phyloP scores from a whole-genome alignment of 768 basidiomycete species.

The Hemileccinum rubropunctum region DNA sequence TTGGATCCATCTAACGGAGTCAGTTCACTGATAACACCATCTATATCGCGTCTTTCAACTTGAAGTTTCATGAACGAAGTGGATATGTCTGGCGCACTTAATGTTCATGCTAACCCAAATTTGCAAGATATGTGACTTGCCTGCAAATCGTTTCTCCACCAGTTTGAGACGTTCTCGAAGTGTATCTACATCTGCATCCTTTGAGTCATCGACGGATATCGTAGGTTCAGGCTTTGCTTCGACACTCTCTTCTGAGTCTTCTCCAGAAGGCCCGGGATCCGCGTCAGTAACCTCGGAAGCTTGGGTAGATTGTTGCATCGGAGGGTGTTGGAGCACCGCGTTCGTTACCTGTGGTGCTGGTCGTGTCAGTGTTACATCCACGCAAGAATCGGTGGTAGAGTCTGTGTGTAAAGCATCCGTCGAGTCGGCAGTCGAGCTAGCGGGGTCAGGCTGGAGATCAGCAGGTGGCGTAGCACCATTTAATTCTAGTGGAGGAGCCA shows the following conservation, averaged over 20 bases:
- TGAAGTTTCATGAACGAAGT: conserved; percentile 75
- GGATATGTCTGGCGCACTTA: conserved; percentile 59
- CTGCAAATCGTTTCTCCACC: conserved; percentile 76
- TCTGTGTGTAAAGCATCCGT: background rate
- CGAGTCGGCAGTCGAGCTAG: background rate
- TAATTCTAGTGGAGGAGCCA: background rate
- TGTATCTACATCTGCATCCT: conserved; percentile 44
- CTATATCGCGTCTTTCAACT: conserved; percentile 66
- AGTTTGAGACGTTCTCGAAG: conserved; percentile 65
- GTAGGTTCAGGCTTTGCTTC: background rate
- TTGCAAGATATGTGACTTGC: conserved; percentile 34
- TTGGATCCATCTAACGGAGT: conserved; percentile 67
- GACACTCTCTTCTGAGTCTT: no score
- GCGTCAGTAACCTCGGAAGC: background rate
- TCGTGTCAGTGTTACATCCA: background rate
- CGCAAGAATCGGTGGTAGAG: background rate
- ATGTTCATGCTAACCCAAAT: conserved; percentile 2
- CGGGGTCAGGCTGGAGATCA: background rate
- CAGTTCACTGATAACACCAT: conserved; percentile 63
- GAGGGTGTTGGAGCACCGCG: background rate
- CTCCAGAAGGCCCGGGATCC: background rate
- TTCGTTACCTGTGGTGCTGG: background rate
- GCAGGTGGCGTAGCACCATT: background rate
- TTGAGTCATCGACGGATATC: background rate
- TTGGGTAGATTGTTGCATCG: background rate